phyloP scores from a whole-genome alignment of 2,329 filamentous ascomycete species.

The Lachnellula arida region DNA sequence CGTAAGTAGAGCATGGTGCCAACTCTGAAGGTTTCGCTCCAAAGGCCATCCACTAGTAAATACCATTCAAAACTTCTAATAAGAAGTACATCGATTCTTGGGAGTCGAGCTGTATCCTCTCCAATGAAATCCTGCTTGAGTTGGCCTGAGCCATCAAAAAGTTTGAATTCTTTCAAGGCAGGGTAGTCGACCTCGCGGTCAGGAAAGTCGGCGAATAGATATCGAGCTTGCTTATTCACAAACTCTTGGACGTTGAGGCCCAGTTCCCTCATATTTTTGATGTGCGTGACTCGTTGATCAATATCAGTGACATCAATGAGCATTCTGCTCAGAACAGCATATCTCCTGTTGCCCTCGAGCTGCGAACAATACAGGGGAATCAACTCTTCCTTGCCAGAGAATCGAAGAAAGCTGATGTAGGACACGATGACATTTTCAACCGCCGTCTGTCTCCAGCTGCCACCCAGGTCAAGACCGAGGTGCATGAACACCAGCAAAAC shows the following conservation, averaged over 20 bases:
- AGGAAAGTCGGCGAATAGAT: conserved; percentile 48
- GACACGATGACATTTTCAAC: conserved; percentile 70
- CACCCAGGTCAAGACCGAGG: conserved; percentile 46
- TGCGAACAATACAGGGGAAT: conserved; percentile 87
- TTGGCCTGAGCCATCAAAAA: conserved; percentile 43
- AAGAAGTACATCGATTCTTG: conserved; percentile 62
- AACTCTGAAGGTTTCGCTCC: conserved; percentile 63
- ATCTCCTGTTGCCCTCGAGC: conserved; percentile 58
- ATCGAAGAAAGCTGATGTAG: conserved; percentile 76
- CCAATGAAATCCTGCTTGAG: conserved; percentile 69
- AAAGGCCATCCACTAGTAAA: conserved; percentile 66
- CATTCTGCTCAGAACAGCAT: conserved; percentile 70
- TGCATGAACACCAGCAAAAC: conserved; percentile 64
- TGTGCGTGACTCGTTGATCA: conserved; percentile 60
- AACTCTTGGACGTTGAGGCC: conserved; percentile 69
- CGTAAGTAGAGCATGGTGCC: conserved; percentile 74
- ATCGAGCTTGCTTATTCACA: conserved; percentile 61
- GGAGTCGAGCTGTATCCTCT: conserved; percentile 55
- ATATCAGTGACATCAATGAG: conserved; percentile 67
- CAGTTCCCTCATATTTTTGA: conserved; percentile 71
- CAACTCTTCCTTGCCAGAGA: conserved; percentile 67
- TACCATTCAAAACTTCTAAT: conserved; percentile 85
- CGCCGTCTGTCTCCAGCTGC: conserved; percentile 34
- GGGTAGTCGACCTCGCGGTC: conserved; percentile 35
- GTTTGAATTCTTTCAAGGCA: conserved; percentile 44